These are phyloP conservation scores for Parsonsia alboflavescens DNA, from an alignment of 257 asterid species.

Conservation along the genomic window DNA sequence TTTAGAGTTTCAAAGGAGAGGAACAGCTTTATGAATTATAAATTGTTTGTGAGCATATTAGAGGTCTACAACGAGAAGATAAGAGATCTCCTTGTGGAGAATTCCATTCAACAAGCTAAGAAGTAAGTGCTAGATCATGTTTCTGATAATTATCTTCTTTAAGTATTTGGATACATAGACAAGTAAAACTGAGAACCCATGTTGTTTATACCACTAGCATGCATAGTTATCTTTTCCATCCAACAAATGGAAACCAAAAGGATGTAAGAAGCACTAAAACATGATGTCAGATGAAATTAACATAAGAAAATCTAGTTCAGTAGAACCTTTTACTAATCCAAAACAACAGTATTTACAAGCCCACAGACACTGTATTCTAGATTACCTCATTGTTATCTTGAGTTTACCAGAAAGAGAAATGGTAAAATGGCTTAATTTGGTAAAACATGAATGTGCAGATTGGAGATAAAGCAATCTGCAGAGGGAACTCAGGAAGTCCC, in stretches of 20 bases:
- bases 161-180: not conserved
- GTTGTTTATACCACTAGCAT: not conserved
- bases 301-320: not conserved
- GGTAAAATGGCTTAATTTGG: not conserved
- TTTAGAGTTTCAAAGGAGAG: slow-evolving; percentile 65
- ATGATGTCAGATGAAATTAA: not conserved
- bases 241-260: not conserved
- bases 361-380: not conserved
- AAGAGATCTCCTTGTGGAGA: slow-evolving; percentile 82
- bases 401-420: not conserved
- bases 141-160: slow-evolving; percentile 13
- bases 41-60: slow-evolving; percentile 86
- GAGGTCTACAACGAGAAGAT: slow-evolving; percentile 98
- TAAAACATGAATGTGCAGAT: slow-evolving; percentile 42
- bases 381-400: too few species aligned
- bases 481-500: slow-evolving; percentile 99
- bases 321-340: not conserved
- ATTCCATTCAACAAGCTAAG: slow-evolving; percentile 62
- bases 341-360: not conserved
- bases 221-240: not conserved
- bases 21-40: slow-evolving; percentile 59
- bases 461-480: slow-evolving; percentile 98
- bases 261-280: not conserved
- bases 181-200: too few species aligned
- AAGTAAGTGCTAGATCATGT: slow-evolving; percentile 48